Base-by-base conservation (phyloP, 208 protist genomes). In the Crithidia thermophila region DNA sequence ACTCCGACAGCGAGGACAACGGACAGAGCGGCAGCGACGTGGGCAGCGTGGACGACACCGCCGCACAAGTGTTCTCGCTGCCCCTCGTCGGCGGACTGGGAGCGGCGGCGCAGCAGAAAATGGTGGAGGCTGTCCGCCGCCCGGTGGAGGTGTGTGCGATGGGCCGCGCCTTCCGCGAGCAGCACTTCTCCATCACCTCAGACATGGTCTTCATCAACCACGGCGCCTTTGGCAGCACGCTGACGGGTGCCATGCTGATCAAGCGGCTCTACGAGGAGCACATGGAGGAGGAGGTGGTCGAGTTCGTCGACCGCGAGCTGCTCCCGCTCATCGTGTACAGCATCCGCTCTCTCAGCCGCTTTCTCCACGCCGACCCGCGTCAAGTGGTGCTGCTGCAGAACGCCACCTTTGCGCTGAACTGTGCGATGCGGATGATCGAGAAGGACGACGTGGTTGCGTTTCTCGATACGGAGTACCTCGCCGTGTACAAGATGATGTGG, bases 321-420 rank as follows among this genome's bases (percentile, higher is more conserved):
- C 69, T 98, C 11, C 88, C 90, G 25, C 81, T 93, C 27, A 75
- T 96, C 9, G 89, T 94, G 21, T 73, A 94, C 75, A 90, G 81
- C 76, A 90, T 89, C 27, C 85, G 86, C 33, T 61, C 47, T 1
- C 65, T 98, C 40, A 81, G 83, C 52, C 63, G 63, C 42, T 96
- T 94, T 60, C 20, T 97, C 4, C 72, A 88, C 47, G 88, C 90
- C 4, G 56, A 85, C 33, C 83, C 91, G 8, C 61, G 67, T 18
- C 87, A 98, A 60, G 47, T 98, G n/a, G 89, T 94, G 25, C 68
- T 98, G 30, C 52, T 94, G n/a, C 86, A 88, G 50, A 98, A 98
- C 65, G 92, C 92, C 16, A 98, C 91, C 2, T 90, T 87, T 65
- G 90, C 72, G 10, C 73, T 98, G 16, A 97, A 97, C 77, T 81